phyloP scores from a whole-genome alignment of 805 yeast species.

The Yamadazyma akitaensis region DNA sequence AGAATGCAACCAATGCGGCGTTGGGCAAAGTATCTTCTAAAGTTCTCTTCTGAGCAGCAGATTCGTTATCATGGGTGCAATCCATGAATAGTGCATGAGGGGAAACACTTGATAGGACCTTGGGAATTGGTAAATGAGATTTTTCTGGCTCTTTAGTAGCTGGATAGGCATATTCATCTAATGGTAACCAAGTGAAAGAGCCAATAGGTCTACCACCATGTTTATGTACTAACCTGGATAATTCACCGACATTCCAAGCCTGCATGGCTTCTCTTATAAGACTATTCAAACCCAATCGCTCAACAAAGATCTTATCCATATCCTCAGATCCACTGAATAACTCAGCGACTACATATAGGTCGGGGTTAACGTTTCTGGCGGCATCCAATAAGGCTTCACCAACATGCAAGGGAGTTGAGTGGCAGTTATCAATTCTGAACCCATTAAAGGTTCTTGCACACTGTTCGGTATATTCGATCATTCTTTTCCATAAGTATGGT shows the following conservation, averaged over 20 bases:
- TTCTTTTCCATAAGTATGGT: constrained; percentile 84
- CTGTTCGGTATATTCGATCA: constrained; percentile 69
- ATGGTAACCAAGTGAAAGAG: constrained; percentile 75
- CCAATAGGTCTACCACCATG: constrained; percentile 98
- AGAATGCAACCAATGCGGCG: constrained; percentile 90
- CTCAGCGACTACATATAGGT: constrained; percentile 91
- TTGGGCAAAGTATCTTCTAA: constrained; percentile 92
- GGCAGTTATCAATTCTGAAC: constrained; percentile 91
- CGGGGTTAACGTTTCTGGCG: constrained; percentile 81
- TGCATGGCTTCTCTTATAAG: constrained; percentile 97
- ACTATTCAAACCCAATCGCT: constrained; percentile 83
- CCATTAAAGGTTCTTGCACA: constrained; percentile 81
- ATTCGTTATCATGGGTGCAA: constrained; percentile 94
- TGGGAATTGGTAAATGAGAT: constrained; percentile 55
- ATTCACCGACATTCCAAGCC: constrained; percentile 83
- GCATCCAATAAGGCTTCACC: constrained; percentile 85
- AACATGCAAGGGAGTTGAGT: constrained; percentile 93
- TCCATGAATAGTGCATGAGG: constrained; percentile 97
- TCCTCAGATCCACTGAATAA: constrained; percentile 89
- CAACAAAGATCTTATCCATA: constrained; percentile 86
- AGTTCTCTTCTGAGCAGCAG: constrained; percentile 84
- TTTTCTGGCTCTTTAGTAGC: constrained; percentile 41
- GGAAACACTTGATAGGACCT: constrained; percentile 59
- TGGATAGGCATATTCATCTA: constrained; percentile 71
- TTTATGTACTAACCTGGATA: constrained; percentile 80